Evolutionary conservation across 192 early-diverging fungal species (phyloP), one percentile per base, ranked within the genome.

Genomic region (Umbelopsis sp.): DNA sequence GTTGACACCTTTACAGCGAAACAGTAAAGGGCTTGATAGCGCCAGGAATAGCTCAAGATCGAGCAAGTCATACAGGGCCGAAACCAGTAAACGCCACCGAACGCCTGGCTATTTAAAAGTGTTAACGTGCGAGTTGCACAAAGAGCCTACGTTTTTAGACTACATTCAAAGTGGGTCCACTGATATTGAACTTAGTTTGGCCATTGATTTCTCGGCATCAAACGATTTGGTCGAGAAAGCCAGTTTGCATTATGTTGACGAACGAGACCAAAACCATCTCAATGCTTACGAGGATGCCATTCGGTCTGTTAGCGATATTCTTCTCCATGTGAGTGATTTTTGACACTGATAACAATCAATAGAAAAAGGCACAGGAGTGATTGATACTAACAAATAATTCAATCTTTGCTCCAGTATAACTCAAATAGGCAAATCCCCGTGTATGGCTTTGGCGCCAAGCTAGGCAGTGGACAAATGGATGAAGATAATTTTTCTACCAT

Each of bases 161-260:
- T 61, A 61, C 55, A 61, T 61, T 3, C 55, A 61, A 61, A 61
- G 55, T 35, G 55, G 55, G 27, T 61, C 55, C 5, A 61, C 55
- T 35, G 55, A 61, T 30, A 61, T 61, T 37, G 55, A 61, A 35
- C 30, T 61, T 25, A 61, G 55, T 61, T n/a, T 61, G 11, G 55
- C 55, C 30, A 61, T 61, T 30, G 55, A 61, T 30, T 61, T 61
- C 16, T 61, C 55, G 15, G 55, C 55, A 27, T 61, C 55, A 11
- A 61, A 61, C 55, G 55, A 61, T 30, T 35, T 61, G 55, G 55
- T 61, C 12, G 55, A 61, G 18, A 61, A 61, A 61, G 55, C 55
- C 5, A 61, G 55, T 25, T 35, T 61, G 7, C 55, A 61, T 35
- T 61, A 61, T 35, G 55, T 61, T 15, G 55, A 61, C 30, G 55